Base-by-base conservation (phyloP, 2,329 filamentous ascomycete species). In the Lecanosticta acicola region DNA sequence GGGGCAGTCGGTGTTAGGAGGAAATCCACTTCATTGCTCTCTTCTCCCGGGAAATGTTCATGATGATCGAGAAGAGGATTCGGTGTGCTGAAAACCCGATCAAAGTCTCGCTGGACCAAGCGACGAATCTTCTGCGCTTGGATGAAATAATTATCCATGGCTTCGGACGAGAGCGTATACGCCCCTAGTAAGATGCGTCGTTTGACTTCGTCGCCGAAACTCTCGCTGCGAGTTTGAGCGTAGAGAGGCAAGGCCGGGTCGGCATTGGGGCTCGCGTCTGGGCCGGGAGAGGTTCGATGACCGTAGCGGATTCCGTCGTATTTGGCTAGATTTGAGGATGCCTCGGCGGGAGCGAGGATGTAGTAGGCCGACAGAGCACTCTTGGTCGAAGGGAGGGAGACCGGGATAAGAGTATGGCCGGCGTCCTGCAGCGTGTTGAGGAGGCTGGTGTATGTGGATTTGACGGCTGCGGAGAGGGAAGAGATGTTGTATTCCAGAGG, bases 221-320 rank as follows among this genome's bases (percentile, higher is more conserved):
- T 83, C 26, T 73, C 67, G 11, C 83, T 84, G 46, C 93, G 80
- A 0, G 86, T 88, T 33, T 76, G 73, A 0, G 89, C 81, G 65
- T 93, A 97, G 1, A 94, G 72, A 0, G 61, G 61, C 1, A 59
- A 41, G 0, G 61, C 58, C 2, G 57, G 43, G 3, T 56, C 49
- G 4, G 49, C 46, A 18, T 53, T 56, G 1, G 59, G 56, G 3
- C 40, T 51, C 4, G 76, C 71, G 45, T 79, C 80, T 48, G 82
- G 74, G 38, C 73, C 75, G 7, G 60, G 45, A 8, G 63, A 70
- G 24, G 24, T 7, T 21, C 81, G 76, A 16, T 73, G 74, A 1
- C 93, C 93, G 67, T 94, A 98, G 9, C 93, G 84, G n/a, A 97
- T 81, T 16, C 93, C 93, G 59, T 98, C 94, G 66, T 96, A 98